Percentiles rank a stretch among this genome's conserved stretches.
Conservation (phyloP, 306 rosid species). For the Sesbania bispinosa region DNA sequence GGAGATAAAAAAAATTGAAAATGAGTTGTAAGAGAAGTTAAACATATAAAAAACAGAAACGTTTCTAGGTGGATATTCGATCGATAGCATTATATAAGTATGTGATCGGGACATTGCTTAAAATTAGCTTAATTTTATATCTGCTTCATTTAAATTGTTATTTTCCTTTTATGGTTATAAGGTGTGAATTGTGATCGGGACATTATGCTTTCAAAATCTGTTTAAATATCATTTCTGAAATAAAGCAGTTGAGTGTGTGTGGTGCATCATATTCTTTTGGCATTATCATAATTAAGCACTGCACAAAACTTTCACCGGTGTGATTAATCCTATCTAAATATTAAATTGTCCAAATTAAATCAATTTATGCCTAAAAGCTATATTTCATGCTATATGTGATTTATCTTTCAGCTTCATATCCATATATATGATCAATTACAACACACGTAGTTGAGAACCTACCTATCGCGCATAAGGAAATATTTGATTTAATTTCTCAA, state of each 20-base stretch:
- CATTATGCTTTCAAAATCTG: too few relatives aligned
- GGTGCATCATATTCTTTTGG: background rate
- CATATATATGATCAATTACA: background rate
- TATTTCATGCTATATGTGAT: background rate
- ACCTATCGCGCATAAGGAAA: background rate
- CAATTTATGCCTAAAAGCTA: background rate
- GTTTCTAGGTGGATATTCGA: too few relatives aligned
- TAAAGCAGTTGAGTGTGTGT: background rate
- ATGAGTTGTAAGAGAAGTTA: too few relatives aligned
- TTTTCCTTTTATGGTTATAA: too few relatives aligned
- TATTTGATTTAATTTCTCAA: slow-evolving; percentile 24
- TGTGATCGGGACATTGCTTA: too few relatives aligned
- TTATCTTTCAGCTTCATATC: background rate
- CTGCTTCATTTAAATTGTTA: too few relatives aligned
- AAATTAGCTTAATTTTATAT: too few relatives aligned
- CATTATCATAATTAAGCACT: background rate
- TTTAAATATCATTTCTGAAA: background rate
- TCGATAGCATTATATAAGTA: too few relatives aligned
- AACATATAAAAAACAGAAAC: too few relatives aligned
- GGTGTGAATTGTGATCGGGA: background rate
- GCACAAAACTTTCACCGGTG: background rate
- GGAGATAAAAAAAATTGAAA: too few relatives aligned
- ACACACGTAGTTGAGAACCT: background rate
- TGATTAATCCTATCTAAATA: background rate
- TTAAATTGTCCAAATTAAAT: background rate